Conservation (phyloP, 257 asterid genomes). For the Handroanthus guayacan region DNA sequence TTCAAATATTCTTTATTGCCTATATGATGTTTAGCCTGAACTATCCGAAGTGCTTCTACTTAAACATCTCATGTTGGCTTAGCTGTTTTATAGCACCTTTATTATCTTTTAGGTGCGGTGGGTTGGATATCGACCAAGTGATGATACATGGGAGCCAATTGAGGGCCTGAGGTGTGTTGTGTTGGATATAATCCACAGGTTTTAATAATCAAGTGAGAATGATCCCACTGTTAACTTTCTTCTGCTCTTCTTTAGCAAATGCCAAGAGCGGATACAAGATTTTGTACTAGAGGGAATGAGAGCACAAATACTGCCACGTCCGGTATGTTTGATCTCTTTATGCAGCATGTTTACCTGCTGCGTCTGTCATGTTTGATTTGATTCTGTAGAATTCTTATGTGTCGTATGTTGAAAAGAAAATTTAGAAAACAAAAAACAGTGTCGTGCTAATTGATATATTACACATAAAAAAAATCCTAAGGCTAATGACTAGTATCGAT, state of each 20-base stretch:
- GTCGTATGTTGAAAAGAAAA: not conserved
- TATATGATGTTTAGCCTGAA: constrained; percentile 12
- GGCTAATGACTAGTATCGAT: not conserved
- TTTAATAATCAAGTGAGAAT: constrained; percentile 20
- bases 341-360: constrained; percentile 31
- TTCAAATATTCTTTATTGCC: not conserved
- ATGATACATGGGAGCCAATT: constrained; percentile 65
- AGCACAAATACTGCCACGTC: constrained; percentile 51
- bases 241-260: constrained; percentile 46
- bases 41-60: constrained; percentile 13
- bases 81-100: constrained; percentile 25
- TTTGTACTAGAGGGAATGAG: constrained; percentile 47
- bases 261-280: constrained; percentile 49
- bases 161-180: constrained; percentile 43
- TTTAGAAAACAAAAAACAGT: not conserved
- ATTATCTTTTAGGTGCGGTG: constrained; percentile 55
- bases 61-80: not conserved
- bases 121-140: constrained; percentile 56
- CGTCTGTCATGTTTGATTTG: constrained; percentile 48
- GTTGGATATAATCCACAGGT: constrained; percentile 20
- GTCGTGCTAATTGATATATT: not conserved
- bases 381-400: constrained; percentile 24
- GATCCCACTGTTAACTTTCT: constrained; percentile 24
- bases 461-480: not conserved
- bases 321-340: constrained; percentile 48